Base-by-base conservation (phyloP, 2,329 filamentous ascomycete species). In the Diaporthe humulicola region DNA sequence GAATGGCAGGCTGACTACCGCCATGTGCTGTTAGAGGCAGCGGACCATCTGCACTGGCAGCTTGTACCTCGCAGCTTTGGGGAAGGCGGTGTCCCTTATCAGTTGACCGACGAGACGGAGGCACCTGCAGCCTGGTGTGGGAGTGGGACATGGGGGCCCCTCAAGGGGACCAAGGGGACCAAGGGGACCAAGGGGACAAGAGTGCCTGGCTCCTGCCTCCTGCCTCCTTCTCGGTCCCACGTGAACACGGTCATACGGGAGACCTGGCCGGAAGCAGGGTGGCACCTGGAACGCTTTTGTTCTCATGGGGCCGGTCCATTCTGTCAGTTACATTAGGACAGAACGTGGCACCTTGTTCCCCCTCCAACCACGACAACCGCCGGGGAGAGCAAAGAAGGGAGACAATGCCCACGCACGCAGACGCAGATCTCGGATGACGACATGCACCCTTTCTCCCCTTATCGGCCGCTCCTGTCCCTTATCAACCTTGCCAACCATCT, bases 11-110 rank as follows among this genome's bases (percentile, higher is more conserved):
- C 10, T 8, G 22, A 4, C 14, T 15, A 15, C 22, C 2, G 8
- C 48, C 10, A 36, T 10, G 0, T 28, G 33, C 33, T 54, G 64
- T 69, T 69, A 69, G 64, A 1, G 33, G 10, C 25, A 4, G 14
- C 15, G 3, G 33, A 22, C 4, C 40, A 15, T n/a, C 19, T 10
- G 22, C 3, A 25, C 12, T 22, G 30, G 6, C 48, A 54, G 33
- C 45, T 54, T 54, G 48, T 69, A 40, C 61, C 60, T 48, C 30
- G 33, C 48, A 71, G 69, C 56, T 45, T 17, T 30, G 70, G 25
- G 50, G 40, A 25, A 58, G 40, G 70, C 45, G 33, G 58, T 64
- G 61, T 73, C 71, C 52, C 48, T 73, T 73, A 73, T 73, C 71
- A 73, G 71, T 66, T 66, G 71, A 64, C 45, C 33, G 45, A 66